These are phyloP conservation scores for Cystobasidium sp. DNA, from an alignment of 1,284 basidiomycete species.

Conservation along the genomic window DNA sequence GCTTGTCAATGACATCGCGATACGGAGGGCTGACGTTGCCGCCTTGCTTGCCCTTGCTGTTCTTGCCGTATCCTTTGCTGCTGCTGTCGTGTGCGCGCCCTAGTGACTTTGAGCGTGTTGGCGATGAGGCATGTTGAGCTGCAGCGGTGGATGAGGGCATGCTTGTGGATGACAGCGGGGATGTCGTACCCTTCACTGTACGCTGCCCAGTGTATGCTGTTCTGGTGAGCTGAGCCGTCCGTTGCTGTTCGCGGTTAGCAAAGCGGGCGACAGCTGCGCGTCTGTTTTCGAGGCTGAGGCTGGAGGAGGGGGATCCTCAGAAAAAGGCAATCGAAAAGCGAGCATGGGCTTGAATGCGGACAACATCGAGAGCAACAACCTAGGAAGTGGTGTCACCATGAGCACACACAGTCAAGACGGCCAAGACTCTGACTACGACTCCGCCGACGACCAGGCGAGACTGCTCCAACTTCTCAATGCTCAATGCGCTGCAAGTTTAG, in stretches of 20 bases:
- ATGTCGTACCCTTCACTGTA: background rate
- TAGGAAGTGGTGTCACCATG: no score
- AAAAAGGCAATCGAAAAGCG: no score
- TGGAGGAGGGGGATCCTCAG: no score
- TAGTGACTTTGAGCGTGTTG: slow-evolving; percentile 16
- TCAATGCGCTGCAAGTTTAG: slow-evolving; percentile 23
- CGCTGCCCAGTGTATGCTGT: no score
- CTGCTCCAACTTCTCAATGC: slow-evolving; percentile 29
- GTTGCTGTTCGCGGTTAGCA: no score
- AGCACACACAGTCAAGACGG: background rate
- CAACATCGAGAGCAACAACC: no score
- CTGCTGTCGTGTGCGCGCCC: slow-evolving; percentile 1
- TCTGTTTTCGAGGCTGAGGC: no score
- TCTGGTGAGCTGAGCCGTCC: no score
- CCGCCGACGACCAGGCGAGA: slow-evolving; percentile 14
- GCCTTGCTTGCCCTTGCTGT: slow-evolving; percentile 20
- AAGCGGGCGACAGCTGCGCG: no score
- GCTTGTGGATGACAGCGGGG: background rate
- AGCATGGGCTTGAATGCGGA: no score
- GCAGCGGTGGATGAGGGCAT: background rate
- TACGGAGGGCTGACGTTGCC: slow-evolving; percentile 11
- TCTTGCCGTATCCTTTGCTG: background rate
- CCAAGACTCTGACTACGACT: slow-evolving; percentile 3
- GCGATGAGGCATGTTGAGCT: background rate
- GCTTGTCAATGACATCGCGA: slow-evolving; percentile 39